Conservation (phyloP, 805 yeast genomes). For the Nakazawaea holstii region DNA sequence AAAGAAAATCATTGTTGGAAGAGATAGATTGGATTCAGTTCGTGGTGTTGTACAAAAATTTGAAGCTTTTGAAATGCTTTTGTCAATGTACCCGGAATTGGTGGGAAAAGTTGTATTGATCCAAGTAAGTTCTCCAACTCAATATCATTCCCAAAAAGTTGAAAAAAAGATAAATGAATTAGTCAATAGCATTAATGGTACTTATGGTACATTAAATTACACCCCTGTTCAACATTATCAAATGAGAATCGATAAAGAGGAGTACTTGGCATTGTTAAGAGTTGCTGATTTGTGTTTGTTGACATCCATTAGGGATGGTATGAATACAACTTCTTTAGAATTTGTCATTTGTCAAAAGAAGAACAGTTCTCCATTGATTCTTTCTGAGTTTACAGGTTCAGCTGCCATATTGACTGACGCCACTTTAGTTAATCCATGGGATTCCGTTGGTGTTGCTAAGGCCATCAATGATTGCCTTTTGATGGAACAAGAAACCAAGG, state of each 20-base stretch:
- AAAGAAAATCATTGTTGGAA: slow-evolving; percentile 81
- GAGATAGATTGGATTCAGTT: slow-evolving; percentile 88
- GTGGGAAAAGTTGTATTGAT: slow-evolving; percentile 78
- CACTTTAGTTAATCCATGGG: slow-evolving; percentile 93
- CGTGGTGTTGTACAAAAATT: slow-evolving; percentile 92
- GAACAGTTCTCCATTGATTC: slow-evolving; percentile 67
- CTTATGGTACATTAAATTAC: slow-evolving; percentile 74
- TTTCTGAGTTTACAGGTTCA: slow-evolving; percentile 93
- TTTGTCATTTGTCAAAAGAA: slow-evolving; percentile 82
- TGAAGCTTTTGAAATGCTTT: slow-evolving; percentile 82
- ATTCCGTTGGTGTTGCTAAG: slow-evolving; percentile 86
- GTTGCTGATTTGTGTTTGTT: slow-evolving; percentile 88
- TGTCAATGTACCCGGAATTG: slow-evolving; percentile 93
- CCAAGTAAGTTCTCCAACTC: slow-evolving; percentile 85
- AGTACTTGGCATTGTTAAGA: slow-evolving; percentile 80
- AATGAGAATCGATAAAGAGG: slow-evolving; percentile 81
- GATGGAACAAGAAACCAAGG: slow-evolving; percentile 44
- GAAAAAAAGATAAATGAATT: slow-evolving; percentile 83
- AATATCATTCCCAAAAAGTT: slow-evolving; percentile 52
- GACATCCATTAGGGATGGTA: slow-evolving; percentile 91
- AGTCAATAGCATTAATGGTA: slow-evolving; percentile 76
- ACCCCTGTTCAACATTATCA: slow-evolving; percentile 92
- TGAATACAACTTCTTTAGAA: slow-evolving; percentile 93
- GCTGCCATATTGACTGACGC: slow-evolving; percentile 68
- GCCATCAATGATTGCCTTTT: slow-evolving; percentile 66